phyloP scores from a whole-genome alignment of 306 rosid species.

The Vicia faba region DNA sequence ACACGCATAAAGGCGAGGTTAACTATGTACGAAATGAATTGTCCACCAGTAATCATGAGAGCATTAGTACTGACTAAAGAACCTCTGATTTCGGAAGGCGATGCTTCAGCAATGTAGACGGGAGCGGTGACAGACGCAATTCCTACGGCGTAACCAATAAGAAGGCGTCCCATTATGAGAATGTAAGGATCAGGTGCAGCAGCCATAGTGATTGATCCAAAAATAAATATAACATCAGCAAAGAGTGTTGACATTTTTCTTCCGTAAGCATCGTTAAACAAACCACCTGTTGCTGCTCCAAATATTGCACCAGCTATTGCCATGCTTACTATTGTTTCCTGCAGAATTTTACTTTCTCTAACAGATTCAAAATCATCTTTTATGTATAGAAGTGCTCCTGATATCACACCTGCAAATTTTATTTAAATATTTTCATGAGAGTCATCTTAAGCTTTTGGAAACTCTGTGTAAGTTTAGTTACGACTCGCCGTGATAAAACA shows the following conservation, averaged over 20 bases:
- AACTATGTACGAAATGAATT: conserved; percentile 71
- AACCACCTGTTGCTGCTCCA: conserved; percentile 87
- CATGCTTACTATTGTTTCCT: conserved; percentile 93
- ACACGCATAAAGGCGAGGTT: conserved; percentile 72
- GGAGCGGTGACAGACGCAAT: conserved; percentile 90
- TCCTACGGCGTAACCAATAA: conserved; percentile 77
- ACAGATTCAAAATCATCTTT: conserved; percentile 50
- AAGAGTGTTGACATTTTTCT: conserved; percentile 77
- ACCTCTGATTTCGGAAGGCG: conserved; percentile 92
- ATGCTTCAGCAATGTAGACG: conserved; percentile 85
- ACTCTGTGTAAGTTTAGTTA: no score
- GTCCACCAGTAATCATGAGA: conserved; percentile 87
- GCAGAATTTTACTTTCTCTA: conserved; percentile 40
- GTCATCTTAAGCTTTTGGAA: no score
- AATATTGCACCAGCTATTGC: conserved; percentile 81
- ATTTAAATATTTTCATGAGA: no score
- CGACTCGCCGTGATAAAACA: no score
- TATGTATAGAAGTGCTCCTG: conserved; percentile 50
- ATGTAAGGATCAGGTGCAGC: conserved; percentile 67
- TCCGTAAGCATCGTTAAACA: conserved; percentile 78
- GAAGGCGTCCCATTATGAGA: conserved; percentile 75
- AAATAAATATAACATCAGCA: conserved; percentile 66
- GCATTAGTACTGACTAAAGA: conserved; percentile 74
- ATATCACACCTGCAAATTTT: conserved; percentile 43
- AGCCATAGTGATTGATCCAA: conserved; percentile 76